phyloP scores from a whole-genome alignment of 176 grass and related monocot species.

The Oryza brachyantha region DNA sequence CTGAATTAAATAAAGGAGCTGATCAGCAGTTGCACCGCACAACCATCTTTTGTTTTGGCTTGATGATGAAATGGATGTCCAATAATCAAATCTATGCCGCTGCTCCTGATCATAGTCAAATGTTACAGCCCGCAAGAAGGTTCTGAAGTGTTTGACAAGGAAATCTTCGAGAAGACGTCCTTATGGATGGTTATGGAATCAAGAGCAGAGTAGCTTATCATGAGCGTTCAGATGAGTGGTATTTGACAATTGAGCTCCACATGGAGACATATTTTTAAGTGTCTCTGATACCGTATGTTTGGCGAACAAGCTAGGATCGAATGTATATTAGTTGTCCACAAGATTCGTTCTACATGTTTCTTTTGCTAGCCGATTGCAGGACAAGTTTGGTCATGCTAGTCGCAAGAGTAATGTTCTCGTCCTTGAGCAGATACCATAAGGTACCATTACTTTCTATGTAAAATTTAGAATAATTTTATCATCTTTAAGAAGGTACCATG shows the following conservation, averaged over 20 bases:
- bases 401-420: too few relatives aligned
- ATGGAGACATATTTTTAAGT: neutral
- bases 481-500: too few relatives aligned
- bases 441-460: too few relatives aligned
- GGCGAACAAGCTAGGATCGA: neutral
- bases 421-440: too few relatives aligned
- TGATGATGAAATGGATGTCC: neutral
- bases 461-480: too few relatives aligned
- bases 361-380: neutral
- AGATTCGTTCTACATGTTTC: neutral
- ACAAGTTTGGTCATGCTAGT: neutral
- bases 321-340: neutral
- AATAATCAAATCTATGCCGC: too few relatives aligned
- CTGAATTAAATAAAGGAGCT: neutral
- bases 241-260: neutral
- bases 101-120: conserved; percentile 12
- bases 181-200: neutral
- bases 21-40: neutral
- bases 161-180: conserved; percentile 9
- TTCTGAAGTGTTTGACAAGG: conserved; percentile 43
- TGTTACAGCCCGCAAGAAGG: neutral
- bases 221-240: neutral
- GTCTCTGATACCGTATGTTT: neutral
- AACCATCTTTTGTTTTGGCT: neutral
- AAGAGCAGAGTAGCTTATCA: neutral